Conservation (phyloP, 2,329 filamentous ascomycete genomes). For the Orbilia ellipsospora region DNA sequence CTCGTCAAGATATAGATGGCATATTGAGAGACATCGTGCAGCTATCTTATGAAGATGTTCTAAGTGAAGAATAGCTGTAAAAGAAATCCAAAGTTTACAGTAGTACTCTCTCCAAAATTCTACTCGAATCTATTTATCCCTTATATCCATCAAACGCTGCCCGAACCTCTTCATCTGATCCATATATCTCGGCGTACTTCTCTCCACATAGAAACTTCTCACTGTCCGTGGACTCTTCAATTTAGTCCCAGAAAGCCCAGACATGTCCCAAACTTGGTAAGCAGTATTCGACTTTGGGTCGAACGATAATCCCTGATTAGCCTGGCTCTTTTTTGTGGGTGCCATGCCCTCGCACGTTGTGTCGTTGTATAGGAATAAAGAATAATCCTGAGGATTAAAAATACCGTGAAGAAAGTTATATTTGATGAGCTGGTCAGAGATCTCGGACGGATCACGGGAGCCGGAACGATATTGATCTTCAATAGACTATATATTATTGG, state of each 20-base stretch:
- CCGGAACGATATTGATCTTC: conserved; percentile 23
- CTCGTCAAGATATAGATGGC: no score
- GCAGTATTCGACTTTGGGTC: conserved; percentile 7
- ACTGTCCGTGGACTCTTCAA: conserved; percentile 33
- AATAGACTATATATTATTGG: conserved; percentile 19
- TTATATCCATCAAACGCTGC: conserved; percentile 25
- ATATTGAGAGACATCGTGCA: no score
- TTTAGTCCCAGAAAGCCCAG: conserved; percentile 18
- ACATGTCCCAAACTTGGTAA: conserved; percentile 30
- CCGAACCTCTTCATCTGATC: conserved; percentile 1
- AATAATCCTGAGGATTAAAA: conserved; percentile 20
- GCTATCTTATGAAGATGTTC: no score
- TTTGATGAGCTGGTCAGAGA: conserved; percentile 34
- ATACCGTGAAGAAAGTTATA: conserved; percentile 41
- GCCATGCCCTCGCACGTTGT: conserved; percentile 33
- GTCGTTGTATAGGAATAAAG: conserved; percentile 39
- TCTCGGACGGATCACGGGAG: conserved; percentile 26
- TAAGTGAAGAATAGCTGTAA: no score
- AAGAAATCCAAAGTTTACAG: no score
- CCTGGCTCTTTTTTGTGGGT: neutral
- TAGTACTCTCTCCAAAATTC: no score
- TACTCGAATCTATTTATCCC: no score
- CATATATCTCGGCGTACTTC: conserved; percentile 21
- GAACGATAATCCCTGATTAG: neutral
- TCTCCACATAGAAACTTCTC: conserved; percentile 41